Evolutionary conservation across 306 rosid species (phyloP).

Genomic region (Arachis stenosperma): DNA sequence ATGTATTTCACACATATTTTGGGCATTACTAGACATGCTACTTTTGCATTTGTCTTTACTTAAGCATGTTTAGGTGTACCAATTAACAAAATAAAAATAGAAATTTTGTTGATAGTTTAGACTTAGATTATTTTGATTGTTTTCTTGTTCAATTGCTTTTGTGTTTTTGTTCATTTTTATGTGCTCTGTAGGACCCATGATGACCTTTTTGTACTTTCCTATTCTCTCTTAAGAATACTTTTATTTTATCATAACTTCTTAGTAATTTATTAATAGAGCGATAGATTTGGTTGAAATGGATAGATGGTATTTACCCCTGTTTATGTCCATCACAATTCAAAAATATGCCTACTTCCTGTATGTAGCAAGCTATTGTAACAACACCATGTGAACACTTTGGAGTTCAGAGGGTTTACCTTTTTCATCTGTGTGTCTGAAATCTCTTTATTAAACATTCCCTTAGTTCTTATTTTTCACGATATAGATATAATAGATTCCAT

Average conservation of each 20-base stretch:
- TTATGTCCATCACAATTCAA: background rate
- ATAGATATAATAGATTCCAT: constrained; percentile 20
- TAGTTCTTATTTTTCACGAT: background rate
- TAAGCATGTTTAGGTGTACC: background rate
- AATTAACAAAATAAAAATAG: background rate
- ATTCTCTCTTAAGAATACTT: background rate
- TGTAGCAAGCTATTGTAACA: constrained; percentile 9
- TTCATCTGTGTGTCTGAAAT: constrained; percentile 12
- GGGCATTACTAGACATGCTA: background rate
- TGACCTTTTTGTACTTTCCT: constrained; percentile 8
- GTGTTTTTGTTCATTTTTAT: no score
- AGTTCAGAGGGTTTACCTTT: constrained; percentile 2
- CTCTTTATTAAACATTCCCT: constrained; percentile 8
- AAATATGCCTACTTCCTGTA: background rate
- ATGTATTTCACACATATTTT: constrained; percentile 10
- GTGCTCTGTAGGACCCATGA: background rate
- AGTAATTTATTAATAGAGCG: background rate
- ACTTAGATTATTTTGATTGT: no score
- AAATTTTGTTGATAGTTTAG: background rate
- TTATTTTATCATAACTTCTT: constrained; percentile 3
- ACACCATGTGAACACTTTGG: constrained; percentile 2
- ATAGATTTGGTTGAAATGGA: constrained; percentile 17
- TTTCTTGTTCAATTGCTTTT: background rate
- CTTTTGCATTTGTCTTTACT: background rate
- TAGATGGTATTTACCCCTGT: background rate